A percentile compares a stretch with the other conserved stretches of the same genome.
Evolutionary conservation across 495 filamentous ascomycete species (phyloP).

Genomic region (Extremus antarcticus): DNA sequence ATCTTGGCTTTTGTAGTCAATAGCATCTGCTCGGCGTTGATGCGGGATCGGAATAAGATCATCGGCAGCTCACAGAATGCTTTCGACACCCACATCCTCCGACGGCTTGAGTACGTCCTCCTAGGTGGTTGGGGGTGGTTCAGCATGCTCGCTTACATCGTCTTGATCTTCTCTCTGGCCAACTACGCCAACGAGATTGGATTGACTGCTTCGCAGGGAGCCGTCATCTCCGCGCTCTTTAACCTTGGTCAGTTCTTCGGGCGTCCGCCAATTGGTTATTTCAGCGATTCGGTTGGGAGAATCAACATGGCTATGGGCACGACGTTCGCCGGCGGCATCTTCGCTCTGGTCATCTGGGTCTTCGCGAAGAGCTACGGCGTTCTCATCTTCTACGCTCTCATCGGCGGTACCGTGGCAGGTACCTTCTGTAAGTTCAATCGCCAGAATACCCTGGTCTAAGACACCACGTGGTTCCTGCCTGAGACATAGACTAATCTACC

Average conservation of each 20-base stretch:
- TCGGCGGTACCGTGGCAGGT: conserved; percentile 60
- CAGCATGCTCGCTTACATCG: conserved; percentile 61
- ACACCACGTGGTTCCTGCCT: too few relatives aligned
- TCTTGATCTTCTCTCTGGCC: conserved; percentile 60
- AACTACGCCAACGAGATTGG: conserved; percentile 57
- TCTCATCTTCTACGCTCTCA: conserved; percentile 58
- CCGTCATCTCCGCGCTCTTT: conserved; percentile 58
- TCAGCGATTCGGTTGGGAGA: conserved; percentile 54
- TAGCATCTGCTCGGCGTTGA: conserved; percentile 43
- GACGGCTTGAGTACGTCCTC: conserved; percentile 49
- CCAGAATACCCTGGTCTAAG: too few relatives aligned
- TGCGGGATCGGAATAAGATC: conserved; percentile 57
- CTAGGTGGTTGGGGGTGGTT: conserved; percentile 59
- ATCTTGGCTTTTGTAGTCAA: conserved; percentile 51
- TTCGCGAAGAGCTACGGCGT: conserved; percentile 53
- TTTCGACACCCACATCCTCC: conserved; percentile 33
- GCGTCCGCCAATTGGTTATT: conserved; percentile 55
- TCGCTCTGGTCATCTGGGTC: conserved; percentile 60
- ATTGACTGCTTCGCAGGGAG: conserved; percentile 53
- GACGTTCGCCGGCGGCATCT: conserved; percentile 49
- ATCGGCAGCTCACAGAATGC: conserved; percentile 35
- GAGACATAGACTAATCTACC: too few relatives aligned
- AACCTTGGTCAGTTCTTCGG: conserved; percentile 57
- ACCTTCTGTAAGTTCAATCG: too few relatives aligned
- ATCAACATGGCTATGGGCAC: conserved; percentile 55